These are phyloP conservation scores for Tuber indicum DNA, from an alignment of 495 filamentous ascomycete species.

Conservation along the genomic window DNA sequence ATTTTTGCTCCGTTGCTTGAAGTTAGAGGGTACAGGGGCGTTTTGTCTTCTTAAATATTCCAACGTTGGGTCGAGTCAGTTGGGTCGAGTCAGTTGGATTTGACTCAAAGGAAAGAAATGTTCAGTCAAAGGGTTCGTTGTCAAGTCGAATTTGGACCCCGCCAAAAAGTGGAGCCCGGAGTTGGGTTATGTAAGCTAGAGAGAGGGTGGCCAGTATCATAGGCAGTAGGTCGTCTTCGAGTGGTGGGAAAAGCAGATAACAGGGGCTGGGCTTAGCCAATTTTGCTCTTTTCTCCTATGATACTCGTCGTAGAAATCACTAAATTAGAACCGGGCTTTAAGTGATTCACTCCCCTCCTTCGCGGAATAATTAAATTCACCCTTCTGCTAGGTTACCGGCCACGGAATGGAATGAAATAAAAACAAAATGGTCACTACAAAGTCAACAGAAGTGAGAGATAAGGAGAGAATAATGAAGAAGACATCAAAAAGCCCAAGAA, in stretches of 20 bases:
- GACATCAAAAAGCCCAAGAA: neutral
- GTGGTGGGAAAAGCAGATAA: neutral
- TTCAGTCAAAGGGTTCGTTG: neutral
- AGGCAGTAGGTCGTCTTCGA: neutral
- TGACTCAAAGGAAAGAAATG: neutral
- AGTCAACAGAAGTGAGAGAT: neutral
- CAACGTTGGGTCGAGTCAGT: neutral
- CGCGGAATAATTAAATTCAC: neutral
- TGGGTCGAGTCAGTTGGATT: neutral
- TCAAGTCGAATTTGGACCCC: neutral
- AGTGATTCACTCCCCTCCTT: neutral
- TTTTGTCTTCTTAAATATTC: neutral
- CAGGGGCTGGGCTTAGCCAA: neutral
- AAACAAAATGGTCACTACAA: constrained; percentile 9
- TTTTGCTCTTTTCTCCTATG: neutral
- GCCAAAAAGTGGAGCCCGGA: constrained; percentile 21
- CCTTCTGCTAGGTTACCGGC: neutral
- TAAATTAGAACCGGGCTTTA: neutral
- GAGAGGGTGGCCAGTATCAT: neutral
- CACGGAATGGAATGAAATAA: neutral
- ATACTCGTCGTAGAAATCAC: neutral
- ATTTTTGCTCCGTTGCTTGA: constrained; percentile 43
- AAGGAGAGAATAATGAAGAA: constrained; percentile 2
- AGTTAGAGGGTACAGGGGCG: neutral
- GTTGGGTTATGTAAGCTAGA: neutral